Evolutionary conservation across 768 basidiomycete species (phyloP), one percentile per base, ranked within the genome.

Genomic region (Mycena chlorophos): DNA sequence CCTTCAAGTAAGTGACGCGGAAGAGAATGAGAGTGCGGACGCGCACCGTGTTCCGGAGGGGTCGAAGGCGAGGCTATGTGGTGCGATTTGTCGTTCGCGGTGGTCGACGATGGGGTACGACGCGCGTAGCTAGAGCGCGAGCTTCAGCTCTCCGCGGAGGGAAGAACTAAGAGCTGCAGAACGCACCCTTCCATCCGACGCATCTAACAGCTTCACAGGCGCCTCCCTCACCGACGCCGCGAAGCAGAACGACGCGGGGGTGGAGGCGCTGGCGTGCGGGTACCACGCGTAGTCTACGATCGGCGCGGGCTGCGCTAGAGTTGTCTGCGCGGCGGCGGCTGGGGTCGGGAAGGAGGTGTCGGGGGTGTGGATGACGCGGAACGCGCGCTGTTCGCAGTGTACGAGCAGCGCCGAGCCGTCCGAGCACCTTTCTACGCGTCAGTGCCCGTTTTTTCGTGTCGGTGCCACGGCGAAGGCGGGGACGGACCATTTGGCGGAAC

Each of bases 101-200:
- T 98, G 95, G 68, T 98, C 94, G 10, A 98, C 81, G 34, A 98
- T 96, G 37, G 78, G 78, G 69, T 98, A 98, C 1, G 92, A 94
- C 0, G 94, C 96, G 17, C 95, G 84, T 19, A 92, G 80, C 95
- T 97, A 65, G 12, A 46, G 10, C 31, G 31, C 17, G n/a, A 14
- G 13, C 10, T 37, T 42, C 20, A 12, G 5, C 13, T 42, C 40
- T 14, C 5, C 6, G 22, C 40, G 40, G 22, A 12, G 39, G 10
- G 6, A 40, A 12, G 12, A 40, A 27, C 12, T 30, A 46, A 20
- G 34, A 22, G 23, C 29, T 28, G 31, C 10, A 14, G 28, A 13
- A 39, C 20, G 14, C 13, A 94, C 95, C 68, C 86, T 74, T 39
- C 90, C 92, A 65, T 86, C 84, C 0, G 72, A 74, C 0, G 84